Evolutionary conservation across 2,329 filamentous ascomycete genomes (phyloP).

Genomic region (Paracoccidioides lutzii): DNA sequence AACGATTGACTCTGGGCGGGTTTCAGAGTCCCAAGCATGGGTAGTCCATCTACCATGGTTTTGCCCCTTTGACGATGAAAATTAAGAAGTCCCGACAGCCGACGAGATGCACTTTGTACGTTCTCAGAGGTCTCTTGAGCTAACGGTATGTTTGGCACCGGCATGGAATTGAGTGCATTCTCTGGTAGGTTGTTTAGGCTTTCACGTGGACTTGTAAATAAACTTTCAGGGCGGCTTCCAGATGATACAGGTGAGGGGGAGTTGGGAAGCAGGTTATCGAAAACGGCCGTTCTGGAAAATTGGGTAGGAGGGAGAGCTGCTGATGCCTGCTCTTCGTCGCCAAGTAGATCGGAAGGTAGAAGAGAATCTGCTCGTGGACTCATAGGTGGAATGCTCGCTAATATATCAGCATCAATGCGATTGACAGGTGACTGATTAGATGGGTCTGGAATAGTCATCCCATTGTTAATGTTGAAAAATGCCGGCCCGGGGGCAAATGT

Average conservation of each 20-base stretch:
- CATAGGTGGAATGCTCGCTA: conserved; percentile 49
- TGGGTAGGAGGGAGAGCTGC: conserved; percentile 4
- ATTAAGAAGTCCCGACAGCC: conserved; percentile 46
- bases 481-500: conserved; percentile 38
- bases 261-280: conserved; percentile 24
- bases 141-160: neutral
- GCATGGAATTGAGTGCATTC: conserved; percentile 19
- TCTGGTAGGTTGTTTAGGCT: conserved; percentile 27
- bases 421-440: conserved; percentile 26
- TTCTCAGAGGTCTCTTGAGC: conserved; percentile 20
- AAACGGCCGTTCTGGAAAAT: conserved; percentile 9
- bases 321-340: conserved; percentile 36
- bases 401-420: conserved; percentile 41
- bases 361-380: conserved; percentile 50
- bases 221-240: conserved; percentile 30
- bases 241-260: conserved; percentile 35
- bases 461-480: conserved; percentile 51
- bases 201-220: conserved; percentile 36
- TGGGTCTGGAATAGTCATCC: conserved; percentile 42
- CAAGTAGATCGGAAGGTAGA: conserved; percentile 48
- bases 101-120: conserved; percentile 35
- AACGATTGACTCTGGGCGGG: conserved; percentile 51
- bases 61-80: conserved; percentile 50
- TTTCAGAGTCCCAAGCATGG: conserved; percentile 45
- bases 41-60: conserved; percentile 46